Conservation (phyloP, 2,329 filamentous ascomycete species). For the Alternaria gaisen region DNA sequence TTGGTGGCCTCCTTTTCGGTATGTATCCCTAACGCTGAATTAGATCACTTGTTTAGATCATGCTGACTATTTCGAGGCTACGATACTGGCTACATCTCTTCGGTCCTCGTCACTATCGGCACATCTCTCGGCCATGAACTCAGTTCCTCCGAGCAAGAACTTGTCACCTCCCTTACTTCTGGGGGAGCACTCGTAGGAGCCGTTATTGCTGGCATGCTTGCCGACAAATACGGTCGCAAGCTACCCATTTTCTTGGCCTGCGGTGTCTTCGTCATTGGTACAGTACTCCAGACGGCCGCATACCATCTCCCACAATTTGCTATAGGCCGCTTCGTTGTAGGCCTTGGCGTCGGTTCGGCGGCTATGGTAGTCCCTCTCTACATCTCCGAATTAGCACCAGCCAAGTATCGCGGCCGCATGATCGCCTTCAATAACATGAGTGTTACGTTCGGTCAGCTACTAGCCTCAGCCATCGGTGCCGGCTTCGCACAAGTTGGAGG, state of each 20-base stretch:
- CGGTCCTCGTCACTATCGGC: conserved; percentile 51
- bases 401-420: conserved; percentile 48
- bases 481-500: conserved; percentile 49
- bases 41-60: neutral
- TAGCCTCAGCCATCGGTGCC: conserved; percentile 45
- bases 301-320: conserved; percentile 40
- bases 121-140: conserved; percentile 43
- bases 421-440: conserved; percentile 51
- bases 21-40: neutral
- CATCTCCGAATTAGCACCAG: conserved; percentile 41
- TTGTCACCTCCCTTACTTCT: conserved; percentile 51
- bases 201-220: conserved; percentile 49
- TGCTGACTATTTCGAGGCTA: conserved; percentile 31
- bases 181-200: conserved; percentile 51
- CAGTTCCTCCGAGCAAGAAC: conserved; percentile 48
- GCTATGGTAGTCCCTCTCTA: conserved; percentile 46
- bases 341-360: conserved; percentile 42
- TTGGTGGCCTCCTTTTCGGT: conserved; percentile 41
- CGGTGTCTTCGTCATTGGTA: conserved; percentile 41
- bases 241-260: conserved; percentile 41
- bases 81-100: conserved; percentile 52
- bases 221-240: conserved; percentile 47
- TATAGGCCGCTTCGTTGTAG: conserved; percentile 42
- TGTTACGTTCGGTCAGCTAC: conserved; percentile 42
- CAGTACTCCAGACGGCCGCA: conserved; percentile 40